Conservation (phyloP, 768 basidiomycete species). For the Gloeostereum incarnatum region DNA sequence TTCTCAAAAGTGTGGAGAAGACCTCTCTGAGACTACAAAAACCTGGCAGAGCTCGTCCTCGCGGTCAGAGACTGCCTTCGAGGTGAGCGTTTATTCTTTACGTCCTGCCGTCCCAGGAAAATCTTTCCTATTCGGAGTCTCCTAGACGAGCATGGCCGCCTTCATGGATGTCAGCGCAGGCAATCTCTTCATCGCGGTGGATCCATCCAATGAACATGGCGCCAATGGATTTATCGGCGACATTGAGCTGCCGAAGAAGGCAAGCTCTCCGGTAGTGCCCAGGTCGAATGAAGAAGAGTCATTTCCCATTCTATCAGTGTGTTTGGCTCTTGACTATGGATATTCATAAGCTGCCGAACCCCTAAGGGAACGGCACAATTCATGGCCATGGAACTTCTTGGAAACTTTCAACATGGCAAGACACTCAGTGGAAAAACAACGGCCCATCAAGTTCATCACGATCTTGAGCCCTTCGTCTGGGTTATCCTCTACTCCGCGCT, state of each 20-base stretch:
- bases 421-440: neutral
- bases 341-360: neutral
- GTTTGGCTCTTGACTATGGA: neutral
- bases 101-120: too few species aligned
- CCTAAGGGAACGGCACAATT: constrained; percentile 6
- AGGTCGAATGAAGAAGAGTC: neutral
- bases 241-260: neutral
- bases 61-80: too few species aligned
- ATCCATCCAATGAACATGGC: neutral
- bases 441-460: constrained; percentile 2
- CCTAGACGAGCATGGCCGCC: too few species aligned
- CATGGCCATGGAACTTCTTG: constrained; percentile 2
- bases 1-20: too few species aligned
- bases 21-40: too few species aligned
- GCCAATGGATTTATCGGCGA: constrained; percentile 3
- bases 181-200: neutral
- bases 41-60: too few species aligned
- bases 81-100: too few species aligned
- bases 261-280: neutral
- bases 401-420: neutral
- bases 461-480: constrained; percentile 6
- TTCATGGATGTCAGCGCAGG: too few species aligned
- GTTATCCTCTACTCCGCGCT: constrained; percentile 1
- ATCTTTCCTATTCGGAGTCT: too few species aligned
- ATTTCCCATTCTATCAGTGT: neutral